Base-by-base conservation (phyloP, 2,329 filamentous ascomycete species). In the Alternaria sp. region DNA sequence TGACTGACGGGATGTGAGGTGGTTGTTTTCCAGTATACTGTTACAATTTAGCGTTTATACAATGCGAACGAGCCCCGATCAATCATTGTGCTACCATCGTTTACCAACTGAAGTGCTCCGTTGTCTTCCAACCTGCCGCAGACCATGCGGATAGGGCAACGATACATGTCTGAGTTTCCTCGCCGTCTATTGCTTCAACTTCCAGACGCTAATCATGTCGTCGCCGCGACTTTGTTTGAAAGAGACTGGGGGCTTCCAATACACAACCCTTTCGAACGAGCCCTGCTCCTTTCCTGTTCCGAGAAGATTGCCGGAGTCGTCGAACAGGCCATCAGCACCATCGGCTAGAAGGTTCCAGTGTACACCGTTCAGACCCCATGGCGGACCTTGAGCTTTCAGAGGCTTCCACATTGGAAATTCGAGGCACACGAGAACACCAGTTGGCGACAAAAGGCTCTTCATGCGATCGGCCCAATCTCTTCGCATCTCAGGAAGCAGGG, bases 391-490 rank as follows among this genome's bases (percentile, higher is more conserved):
- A 19, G 85, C 82, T 17, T 83, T 83, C 25, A 90, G 85, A 45
- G 87, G 83, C 77, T 93, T 94, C 66, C 86, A 85, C 3, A 89
- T 87, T 11, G 92, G 92, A 77, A 90, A 96, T 77, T 96, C 91
- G 57, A 96, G 84, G 78, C 87, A 89, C 40, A 89, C 81, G 50
- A 89, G 79, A 55, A 82, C 81, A 4, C 86, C 86, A 3, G 76
- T 78, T 11, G 83, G 81, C 25, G 83, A 78, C 8, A 89, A 81
- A 9, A 89, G 80, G 58, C 85, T 80, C 15, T 82, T 82, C 77
- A 88, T 85, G 21, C 86, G 81, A 21, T 81, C 77, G 6, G 86
- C 83, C 87, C 87, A 89, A 32, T 79, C 71, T 1, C 86, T 83
- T 40, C 87, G 82, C 69, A 88, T 77, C 0, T 78, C 76, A 4